Evolutionary conservation across 2,329 filamentous ascomycete genomes (phyloP).

Genomic region (Fusarium avenaceum): DNA sequence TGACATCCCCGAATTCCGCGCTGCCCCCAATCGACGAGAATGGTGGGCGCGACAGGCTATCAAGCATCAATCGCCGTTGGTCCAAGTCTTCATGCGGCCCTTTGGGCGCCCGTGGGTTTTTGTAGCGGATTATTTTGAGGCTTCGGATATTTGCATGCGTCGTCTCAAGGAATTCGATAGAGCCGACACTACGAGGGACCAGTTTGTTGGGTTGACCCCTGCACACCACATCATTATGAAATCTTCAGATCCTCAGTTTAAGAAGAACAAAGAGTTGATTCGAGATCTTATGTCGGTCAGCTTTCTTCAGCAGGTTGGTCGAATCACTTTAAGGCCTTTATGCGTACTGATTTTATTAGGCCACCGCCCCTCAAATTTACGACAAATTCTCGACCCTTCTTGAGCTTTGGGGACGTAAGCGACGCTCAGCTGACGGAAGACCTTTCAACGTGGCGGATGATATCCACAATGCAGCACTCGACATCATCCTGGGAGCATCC

Average conservation of each 20-base stretch:
- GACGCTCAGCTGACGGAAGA: constrained; percentile 38
- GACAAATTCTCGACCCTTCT: constrained; percentile 49
- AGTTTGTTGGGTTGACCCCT: constrained; percentile 12
- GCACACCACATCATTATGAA: constrained; percentile 23
- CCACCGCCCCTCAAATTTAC: constrained; percentile 52
- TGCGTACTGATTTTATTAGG: constrained; percentile 23
- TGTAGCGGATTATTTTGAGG: constrained; percentile 35
- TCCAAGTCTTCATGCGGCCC: constrained; percentile 35
- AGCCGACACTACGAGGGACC: neutral
- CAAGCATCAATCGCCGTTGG: constrained; percentile 25
- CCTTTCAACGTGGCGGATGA: constrained; percentile 52
- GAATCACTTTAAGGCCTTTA: fast-evolving
- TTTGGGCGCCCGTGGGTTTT: constrained; percentile 33
- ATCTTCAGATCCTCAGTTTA: constrained; percentile 29
- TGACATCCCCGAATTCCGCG: constrained; percentile 27
- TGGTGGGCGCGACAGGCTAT: constrained; percentile 30
- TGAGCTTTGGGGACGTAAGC: constrained; percentile 52
- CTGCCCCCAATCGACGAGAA: constrained; percentile 10
- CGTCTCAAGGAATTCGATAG: constrained; percentile 39
- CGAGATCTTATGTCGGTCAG: constrained; percentile 36
- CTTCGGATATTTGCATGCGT: constrained; percentile 33
- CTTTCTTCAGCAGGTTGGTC: constrained; percentile 29
- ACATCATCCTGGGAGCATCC: constrained; percentile 51
- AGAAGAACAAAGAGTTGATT: constrained; percentile 41
- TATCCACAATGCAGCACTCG: constrained; percentile 49